Percentiles rank a stretch among this genome's conserved stretches.
Conservation (phyloP, 2,329 filamentous ascomycete species). For the Plenodomus tracheiphilus region DNA sequence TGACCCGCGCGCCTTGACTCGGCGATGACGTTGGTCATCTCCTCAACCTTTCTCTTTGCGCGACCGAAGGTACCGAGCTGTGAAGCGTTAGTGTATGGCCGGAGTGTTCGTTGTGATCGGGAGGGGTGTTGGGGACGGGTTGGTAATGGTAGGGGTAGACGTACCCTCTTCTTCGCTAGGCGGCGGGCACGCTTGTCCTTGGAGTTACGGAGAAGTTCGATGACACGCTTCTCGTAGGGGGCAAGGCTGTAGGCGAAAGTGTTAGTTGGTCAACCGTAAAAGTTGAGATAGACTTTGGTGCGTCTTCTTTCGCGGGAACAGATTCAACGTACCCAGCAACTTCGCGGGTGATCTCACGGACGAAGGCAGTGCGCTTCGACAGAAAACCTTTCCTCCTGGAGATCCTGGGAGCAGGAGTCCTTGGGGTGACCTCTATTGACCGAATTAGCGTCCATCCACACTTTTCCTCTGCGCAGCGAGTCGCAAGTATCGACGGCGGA, state of each 20-base stretch:
- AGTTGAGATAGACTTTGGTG: background rate
- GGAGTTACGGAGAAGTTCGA: conserved; percentile 98
- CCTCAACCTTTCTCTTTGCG: conserved; percentile 99
- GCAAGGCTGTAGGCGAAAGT: conserved; percentile 21
- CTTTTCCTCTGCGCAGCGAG: conserved; percentile 9
- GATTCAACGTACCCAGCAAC: conserved; percentile 77
- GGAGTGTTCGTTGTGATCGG: background rate
- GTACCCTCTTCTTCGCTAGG: conserved; percentile 98
- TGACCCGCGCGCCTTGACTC: conserved; percentile 81
- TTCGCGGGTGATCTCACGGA: conserved; percentile 97
- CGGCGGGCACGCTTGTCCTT: conserved; percentile 99
- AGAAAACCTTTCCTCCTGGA: conserved; percentile 88
- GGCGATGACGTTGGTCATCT: conserved; percentile 96
- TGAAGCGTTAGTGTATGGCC: conserved; percentile 29
- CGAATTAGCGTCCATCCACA: background rate
- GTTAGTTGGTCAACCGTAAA: conserved; percentile 9
- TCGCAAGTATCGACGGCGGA: conserved; percentile 15
- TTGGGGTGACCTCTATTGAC: conserved; percentile 54
- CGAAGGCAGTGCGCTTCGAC: conserved; percentile 96
- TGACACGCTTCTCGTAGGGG: conserved; percentile 88
- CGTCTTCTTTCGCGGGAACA: background rate
- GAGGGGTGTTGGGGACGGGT: conserved; percentile 2
- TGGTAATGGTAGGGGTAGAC: conserved; percentile 44
- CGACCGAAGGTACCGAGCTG: conserved; percentile 98
- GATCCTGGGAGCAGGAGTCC: conserved; percentile 53